Evolutionary conservation across 805 yeast genomes (phyloP), one percentile per base, ranked within the genome.

Genomic region (Tetrapisispora nanseiensis): DNA sequence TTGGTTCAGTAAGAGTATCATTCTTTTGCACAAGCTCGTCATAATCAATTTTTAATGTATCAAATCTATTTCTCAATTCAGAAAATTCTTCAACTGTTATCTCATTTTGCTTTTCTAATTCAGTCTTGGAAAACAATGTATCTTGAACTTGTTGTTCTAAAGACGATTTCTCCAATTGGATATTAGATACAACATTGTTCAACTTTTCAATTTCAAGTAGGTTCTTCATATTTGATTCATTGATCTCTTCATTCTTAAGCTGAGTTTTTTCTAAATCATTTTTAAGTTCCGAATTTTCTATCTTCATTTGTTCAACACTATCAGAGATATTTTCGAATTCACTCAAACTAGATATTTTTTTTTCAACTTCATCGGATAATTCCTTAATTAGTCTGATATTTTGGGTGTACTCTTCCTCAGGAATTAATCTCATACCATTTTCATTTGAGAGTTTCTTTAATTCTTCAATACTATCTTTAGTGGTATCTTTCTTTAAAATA

Each of bases 331-430:
- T 19, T 20, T 20, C 24, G 12, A 18, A 4, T 13, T 33, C 28
- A 12, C 10, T 12, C 9, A n/a, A 15, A 35, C 12, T 15, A 3
- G 27, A 22, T 7, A 13, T 22, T 12, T 12, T 22, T 13, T 22
- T 33, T 24, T 20, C 35, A 19, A 20, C 5, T 12, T 32, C 35
- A 9, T 32, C 21, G 9, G 23, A 19, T 11, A 32, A 32, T 8
- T 32, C 35, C 12, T 20, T 21, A 5, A n/a, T 33, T n/a, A 21
- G 6, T n/a, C n/a, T 15, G 6, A 33, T n/a, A 15, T 33, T 22
- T n/a, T 7, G 16, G 6, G 6, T 5, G 21, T 50, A 28, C 20
- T 46, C 50, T 22, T 46, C 47, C 8, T 42, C 45, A 21, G 20
- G 24, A 10, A n/a, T 6, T 8, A 18, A 3, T 24, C 16, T 26